Evolutionary conservation across 164 flowering plant genomes (phyloP).

Genomic region (Buxus sempervirens): DNA sequence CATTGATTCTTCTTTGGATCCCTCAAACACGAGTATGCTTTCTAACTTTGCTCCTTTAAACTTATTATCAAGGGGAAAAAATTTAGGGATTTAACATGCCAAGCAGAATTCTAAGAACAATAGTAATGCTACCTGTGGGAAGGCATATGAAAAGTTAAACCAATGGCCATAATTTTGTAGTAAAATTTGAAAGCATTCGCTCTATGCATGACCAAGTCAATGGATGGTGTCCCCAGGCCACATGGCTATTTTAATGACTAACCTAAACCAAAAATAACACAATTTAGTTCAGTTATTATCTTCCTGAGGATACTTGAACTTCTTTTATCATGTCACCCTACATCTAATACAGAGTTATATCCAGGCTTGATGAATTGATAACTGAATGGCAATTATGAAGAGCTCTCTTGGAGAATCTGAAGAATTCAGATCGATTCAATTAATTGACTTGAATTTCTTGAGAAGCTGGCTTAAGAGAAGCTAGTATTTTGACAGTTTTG

Average conservation of each 20-base stretch:
- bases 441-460: slow-evolving; percentile 8
- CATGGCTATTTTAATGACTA: too few relatives aligned
- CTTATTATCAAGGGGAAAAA: background rate
- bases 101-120: background rate
- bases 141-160: too few relatives aligned
- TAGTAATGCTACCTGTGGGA: background rate
- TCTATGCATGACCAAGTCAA: background rate
- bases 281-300: too few relatives aligned
- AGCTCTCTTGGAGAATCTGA: slow-evolving; percentile 11
- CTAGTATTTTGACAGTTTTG: background rate
- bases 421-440: slow-evolving; percentile 15
- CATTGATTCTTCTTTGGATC: slow-evolving; percentile 71
- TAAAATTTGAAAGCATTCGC: background rate
- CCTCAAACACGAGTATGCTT: slow-evolving; percentile 43
- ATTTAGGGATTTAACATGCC: too few relatives aligned
- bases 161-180: background rate
- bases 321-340: background rate
- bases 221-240: background rate
- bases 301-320: too few relatives aligned
- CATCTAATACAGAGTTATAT: background rate
- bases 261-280: too few relatives aligned
- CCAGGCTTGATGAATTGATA: slow-evolving; percentile 25
- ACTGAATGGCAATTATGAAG: background rate
- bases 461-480: slow-evolving; percentile 3
- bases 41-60: background rate